These are phyloP conservation scores for Fusarium subtropicale DNA, from an alignment of 2,329 filamentous ascomycete genomes.

Conservation along the genomic window DNA sequence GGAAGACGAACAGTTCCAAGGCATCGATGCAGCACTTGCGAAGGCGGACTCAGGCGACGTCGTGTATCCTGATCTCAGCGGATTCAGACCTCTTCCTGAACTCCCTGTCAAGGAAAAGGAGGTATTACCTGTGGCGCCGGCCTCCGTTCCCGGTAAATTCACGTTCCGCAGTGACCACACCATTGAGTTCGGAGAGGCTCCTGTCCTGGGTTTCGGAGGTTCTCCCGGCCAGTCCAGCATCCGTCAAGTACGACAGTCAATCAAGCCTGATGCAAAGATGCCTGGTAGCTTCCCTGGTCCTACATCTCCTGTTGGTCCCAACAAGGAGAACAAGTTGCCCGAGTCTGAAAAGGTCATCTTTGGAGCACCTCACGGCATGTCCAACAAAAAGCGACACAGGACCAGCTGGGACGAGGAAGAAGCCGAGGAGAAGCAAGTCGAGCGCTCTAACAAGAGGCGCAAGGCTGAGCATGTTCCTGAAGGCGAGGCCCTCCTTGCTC, in stretches of 20 bases:
- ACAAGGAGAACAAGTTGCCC: conserved; percentile 68
- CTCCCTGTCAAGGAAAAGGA: conserved; percentile 43
- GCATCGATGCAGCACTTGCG: conserved; percentile 46
- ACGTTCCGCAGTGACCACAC: conserved; percentile 75
- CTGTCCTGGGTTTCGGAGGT: conserved; percentile 65
- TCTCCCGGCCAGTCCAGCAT: conserved; percentile 70
- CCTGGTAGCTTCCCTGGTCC: conserved; percentile 66
- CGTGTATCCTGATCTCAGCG: conserved; percentile 66
- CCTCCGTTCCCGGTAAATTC: conserved; percentile 67
- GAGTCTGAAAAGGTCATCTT: conserved; percentile 52
- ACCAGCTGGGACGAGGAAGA: conserved; percentile 68
- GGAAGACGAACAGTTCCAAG: conserved; percentile 48
- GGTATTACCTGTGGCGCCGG: conserved; percentile 36
- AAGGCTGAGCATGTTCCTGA: conserved; percentile 63
- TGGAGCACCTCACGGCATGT: conserved; percentile 70
- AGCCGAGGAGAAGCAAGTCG: conserved; percentile 59
- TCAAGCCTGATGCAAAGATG: conserved; percentile 59
- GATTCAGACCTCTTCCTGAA: conserved; percentile 51
- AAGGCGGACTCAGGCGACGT: conserved; percentile 52
- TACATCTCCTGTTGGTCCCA: conserved; percentile 52
- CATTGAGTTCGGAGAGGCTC: conserved; percentile 65
- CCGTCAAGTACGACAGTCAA: conserved; percentile 68
- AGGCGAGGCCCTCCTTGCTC: conserved; percentile 64
- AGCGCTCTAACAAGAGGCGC: conserved; percentile 69
- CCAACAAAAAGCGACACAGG: conserved; percentile 74